phyloP scores from a whole-genome alignment of 768 basidiomycete genomes.

The Cyclocybe aegerita region DNA sequence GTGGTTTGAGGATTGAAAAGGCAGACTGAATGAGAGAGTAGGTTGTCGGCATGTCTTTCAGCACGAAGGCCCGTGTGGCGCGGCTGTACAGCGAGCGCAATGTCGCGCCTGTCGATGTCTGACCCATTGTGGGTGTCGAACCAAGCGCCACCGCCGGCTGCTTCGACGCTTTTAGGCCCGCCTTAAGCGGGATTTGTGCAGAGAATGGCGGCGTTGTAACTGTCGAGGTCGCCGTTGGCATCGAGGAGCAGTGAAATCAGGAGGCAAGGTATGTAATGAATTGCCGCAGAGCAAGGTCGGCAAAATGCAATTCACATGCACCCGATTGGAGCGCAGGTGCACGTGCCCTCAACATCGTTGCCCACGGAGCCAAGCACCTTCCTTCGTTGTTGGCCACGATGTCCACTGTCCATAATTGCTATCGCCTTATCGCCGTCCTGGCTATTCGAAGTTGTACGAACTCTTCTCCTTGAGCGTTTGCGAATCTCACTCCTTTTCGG shows the following conservation, averaged over 20 bases:
- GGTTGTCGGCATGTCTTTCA: conserved; percentile 68
- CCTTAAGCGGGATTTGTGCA: conserved; percentile 35
- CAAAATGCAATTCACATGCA: conserved; percentile 21
- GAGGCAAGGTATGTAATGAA: conserved; percentile 1
- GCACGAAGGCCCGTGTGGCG: conserved; percentile 77
- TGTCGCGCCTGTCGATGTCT: conserved; percentile 38
- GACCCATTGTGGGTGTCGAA: conserved; percentile 15
- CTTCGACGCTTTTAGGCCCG: conserved; percentile 27
- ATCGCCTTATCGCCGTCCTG: too few relatives aligned
- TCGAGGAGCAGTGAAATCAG: conserved; percentile 22
- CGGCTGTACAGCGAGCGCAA: conserved; percentile 74
- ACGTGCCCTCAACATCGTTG: too few relatives aligned
- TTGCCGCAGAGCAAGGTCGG: conserved; percentile 10
- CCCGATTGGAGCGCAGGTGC: conserved; percentile 1
- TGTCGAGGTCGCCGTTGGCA: conserved; percentile 54
- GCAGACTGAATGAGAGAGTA: conserved; percentile 66
- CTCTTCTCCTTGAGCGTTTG: too few relatives aligned
- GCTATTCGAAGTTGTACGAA: too few relatives aligned
- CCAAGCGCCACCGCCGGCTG: conserved; percentile 9
- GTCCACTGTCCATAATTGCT: too few relatives aligned
- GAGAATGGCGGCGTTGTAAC: conserved; percentile 27
- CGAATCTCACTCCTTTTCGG: too few relatives aligned
- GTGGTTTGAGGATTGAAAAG: conserved; percentile 57
- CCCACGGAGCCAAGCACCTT: too few relatives aligned
- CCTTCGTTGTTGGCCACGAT: too few relatives aligned